Percentiles rank a stretch among this genome's conserved stretches.
phyloP scores from a whole-genome alignment of 2,329 filamentous ascomycete genomes.

The Pestalotiopsis sp. region DNA sequence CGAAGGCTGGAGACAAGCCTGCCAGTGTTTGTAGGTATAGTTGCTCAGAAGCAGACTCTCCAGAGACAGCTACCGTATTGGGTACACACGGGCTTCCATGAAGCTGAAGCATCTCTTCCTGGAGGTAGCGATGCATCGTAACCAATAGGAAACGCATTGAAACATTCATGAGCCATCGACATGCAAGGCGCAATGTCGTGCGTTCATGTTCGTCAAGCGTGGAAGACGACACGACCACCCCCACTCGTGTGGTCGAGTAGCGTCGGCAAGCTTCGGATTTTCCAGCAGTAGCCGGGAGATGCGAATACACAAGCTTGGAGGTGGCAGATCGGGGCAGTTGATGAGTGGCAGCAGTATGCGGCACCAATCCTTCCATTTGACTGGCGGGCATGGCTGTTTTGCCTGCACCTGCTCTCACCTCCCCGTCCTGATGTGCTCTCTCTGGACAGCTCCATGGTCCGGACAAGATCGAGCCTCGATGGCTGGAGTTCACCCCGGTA shows the following conservation, averaged over 20 bases:
- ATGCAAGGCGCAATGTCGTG: not conserved
- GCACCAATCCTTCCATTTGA: not conserved
- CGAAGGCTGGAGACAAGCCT: not conserved
- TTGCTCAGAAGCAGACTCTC: not conserved
- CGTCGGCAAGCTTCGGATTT: constrained; percentile 5
- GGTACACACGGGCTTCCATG: not conserved
- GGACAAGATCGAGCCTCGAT: not conserved
- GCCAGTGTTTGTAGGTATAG: not conserved
- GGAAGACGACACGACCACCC: not conserved
- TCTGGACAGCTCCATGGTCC: not conserved
- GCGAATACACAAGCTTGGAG: not conserved
- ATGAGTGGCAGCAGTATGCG: not conserved
- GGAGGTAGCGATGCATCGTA: not conserved
- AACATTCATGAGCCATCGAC: not conserved
- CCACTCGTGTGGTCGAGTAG: not conserved
- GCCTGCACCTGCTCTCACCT: not conserved
- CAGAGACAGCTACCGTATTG: not conserved
- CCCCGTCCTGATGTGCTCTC: not conserved
- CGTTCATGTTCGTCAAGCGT: not conserved
- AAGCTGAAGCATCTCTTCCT: not conserved
- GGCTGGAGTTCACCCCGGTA: not conserved
- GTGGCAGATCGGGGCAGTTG: not conserved
- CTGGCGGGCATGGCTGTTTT: not conserved
- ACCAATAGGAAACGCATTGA: not conserved
- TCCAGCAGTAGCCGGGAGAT: not conserved